phyloP scores from a whole-genome alignment of 179 eudicot genomes.

The Silene coronaria region DNA sequence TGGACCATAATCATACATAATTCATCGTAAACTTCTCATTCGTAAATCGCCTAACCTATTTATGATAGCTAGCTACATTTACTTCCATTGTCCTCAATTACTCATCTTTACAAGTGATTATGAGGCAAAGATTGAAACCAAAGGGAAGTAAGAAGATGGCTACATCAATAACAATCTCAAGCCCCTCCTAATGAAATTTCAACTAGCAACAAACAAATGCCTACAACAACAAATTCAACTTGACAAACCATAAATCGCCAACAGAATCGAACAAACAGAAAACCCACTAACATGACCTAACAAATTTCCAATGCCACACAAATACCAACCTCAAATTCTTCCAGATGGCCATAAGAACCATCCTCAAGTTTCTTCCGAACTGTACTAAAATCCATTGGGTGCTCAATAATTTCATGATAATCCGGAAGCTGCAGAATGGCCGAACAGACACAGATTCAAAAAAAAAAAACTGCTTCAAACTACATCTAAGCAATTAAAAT shows the following conservation, averaged over 20 bases:
- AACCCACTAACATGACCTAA: neutral
- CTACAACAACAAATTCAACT: neutral
- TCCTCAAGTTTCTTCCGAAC: constrained; percentile 63
- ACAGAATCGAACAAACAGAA: neutral
- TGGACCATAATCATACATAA: neutral
- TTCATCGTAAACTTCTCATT: neutral
- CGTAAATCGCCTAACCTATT: neutral
- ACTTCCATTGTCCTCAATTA: neutral
- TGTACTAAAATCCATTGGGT: constrained; percentile 95
- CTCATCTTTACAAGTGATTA: neutral
- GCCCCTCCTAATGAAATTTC: neutral
- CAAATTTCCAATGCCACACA: neutral
- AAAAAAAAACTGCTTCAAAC: constrained; percentile 10
- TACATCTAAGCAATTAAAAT: neutral
- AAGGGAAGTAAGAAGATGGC: neutral
- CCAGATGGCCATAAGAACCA: constrained; percentile 55
- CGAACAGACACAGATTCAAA: constrained; percentile 20
- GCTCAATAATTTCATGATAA: constrained; percentile 63
- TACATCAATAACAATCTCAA: neutral
- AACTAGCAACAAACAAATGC: neutral
- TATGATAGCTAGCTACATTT: neutral
- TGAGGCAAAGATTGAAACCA: neutral
- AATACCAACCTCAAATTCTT: constrained; percentile 76
- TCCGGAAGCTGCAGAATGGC: constrained; percentile 69
- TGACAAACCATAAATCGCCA: constrained; percentile 3